Percentiles rank a stretch among this genome's conserved stretches.
Evolutionary conservation across 352 stramenopile species (phyloP).

Genomic region (Pythium oligandrum): DNA sequence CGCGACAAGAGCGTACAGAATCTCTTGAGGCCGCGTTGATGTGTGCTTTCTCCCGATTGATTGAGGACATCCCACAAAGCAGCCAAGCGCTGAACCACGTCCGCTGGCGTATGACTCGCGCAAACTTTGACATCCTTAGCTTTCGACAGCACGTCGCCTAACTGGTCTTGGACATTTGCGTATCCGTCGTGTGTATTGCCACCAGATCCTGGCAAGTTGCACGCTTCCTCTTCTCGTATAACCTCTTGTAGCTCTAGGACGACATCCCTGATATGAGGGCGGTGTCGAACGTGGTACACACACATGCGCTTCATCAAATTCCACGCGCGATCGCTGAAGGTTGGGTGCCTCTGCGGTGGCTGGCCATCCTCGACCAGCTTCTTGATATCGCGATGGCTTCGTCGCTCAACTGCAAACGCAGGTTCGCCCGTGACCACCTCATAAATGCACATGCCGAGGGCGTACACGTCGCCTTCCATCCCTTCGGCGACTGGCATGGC

Average conservation of each 20-base stretch:
- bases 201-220: too few relatives aligned
- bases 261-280: slow-evolving; percentile 1
- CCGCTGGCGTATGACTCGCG: too few relatives aligned
- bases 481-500: neutral
- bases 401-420: neutral
- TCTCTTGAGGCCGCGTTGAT: neutral
- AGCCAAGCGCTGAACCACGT: too few relatives aligned
- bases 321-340: slow-evolving; percentile 2
- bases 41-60: neutral
- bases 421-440: slow-evolving; percentile 6
- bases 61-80: too few relatives aligned
- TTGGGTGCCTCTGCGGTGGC: neutral
- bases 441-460: slow-evolving; percentile 9
- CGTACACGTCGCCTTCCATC: slow-evolving; percentile 4
- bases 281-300: neutral
- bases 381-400: neutral
- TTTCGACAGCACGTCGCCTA: neutral
- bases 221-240: neutral
- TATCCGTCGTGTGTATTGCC: neutral
- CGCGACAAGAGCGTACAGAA: neutral
- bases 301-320: slow-evolving; percentile 1
- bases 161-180: neutral
- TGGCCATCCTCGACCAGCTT: neutral
- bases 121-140: too few relatives aligned
- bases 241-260: slow-evolving; percentile 1